Base-by-base conservation (phyloP, 139 green algal species). In the Coccomyxa sp. region DNA sequence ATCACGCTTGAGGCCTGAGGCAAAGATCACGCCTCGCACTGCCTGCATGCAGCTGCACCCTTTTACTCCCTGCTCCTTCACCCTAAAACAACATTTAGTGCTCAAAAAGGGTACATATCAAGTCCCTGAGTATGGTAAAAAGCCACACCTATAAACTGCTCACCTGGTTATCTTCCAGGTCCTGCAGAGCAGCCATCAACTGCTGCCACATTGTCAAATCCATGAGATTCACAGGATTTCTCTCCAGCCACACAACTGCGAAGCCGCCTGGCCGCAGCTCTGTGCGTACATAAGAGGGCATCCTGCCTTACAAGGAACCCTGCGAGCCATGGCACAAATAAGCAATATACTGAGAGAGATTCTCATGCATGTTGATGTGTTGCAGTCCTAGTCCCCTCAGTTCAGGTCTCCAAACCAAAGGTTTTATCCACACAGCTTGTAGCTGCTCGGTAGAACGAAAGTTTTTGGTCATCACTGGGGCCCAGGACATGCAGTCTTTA, bases 151-250 rank as follows among this genome's bases (percentile, higher is more conserved):
- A 71, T 71, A 9, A 21, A 3, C 7, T 71, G 7, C 63, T 28
- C 63, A 71, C 63, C 63, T 67, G 15, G 67, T 95, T 87, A 0
- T 85, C 81, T 66, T 97, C 93, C 28, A 94, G 80, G 23, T 66
- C 13, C 0, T 88, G 66, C 13, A 97, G 68, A 0, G 88, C 85
- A 7, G 83, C 75, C 38, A 89, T 71, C 63, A 97, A 88, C 80
- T 91, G 78, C 15, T 79, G 80, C 93, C 93, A 96, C n/a, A 93
- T 79, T 17, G 25, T 67, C 23, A 90, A 59, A 81, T 93, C 86
- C 85, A 96, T 89, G 23, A 86, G 88, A 81, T 96, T 96, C 18
- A 95, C 93, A 10, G 93, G 93, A 83, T 95, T 91, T 13, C 89
- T 88, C 18, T 60, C 74, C 16, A 96, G 66, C 12, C 75, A 86